Base-by-base conservation (phyloP, 192 early-diverging fungal genomes). In the Umbelopsis sp. region DNA sequence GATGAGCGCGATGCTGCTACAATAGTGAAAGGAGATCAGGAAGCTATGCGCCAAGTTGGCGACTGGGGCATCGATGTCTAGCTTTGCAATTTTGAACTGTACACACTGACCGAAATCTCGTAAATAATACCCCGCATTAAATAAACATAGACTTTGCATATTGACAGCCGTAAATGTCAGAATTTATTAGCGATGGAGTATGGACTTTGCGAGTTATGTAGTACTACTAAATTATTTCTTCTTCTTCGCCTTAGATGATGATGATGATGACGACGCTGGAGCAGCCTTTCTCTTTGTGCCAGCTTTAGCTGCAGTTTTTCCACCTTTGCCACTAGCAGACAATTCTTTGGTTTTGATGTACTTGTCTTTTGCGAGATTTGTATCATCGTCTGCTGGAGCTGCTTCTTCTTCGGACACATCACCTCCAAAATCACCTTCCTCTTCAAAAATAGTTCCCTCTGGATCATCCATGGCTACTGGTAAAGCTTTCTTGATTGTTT, bases 41-140 rank as follows among this genome's bases (percentile, higher is more conserved):
- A 75, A 2, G 84, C 92, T 13, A 92, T 93, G 91, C 76, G 77
- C 35, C 85, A 83, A 46, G 92, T 93, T 25, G 92, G 92, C 46
- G 86, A 89, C 68, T 93, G 92, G 92, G 85, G 78, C 9, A 73
- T 80, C 9, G 71, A 76, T 46, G 65, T 78, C 16, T 78, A 78
- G 18, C 30, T 61, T 27, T 15, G 23, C 7, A 35, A 2, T 18
- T 49, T n/a, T 83, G 81, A 50, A 74, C n/a, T 16, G 20, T 30
- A 33, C 15, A 33, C 53, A 58, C 12, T 41, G 37, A 41, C 37
- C 10, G 37, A 41, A 61, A 15, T 30, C 27, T 25, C 33, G 55
- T 30, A 61, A 25, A 61, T 61, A 35, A 61, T 61, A 61, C 55
- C 25, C 23, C 23, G 21, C 52, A 22, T 27, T 27, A 61, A 27